Percentiles rank a stretch among this genome's conserved stretches.
Conservation (phyloP, 768 basidiomycete genomes). For the Aureoboletus auriporus region DNA sequence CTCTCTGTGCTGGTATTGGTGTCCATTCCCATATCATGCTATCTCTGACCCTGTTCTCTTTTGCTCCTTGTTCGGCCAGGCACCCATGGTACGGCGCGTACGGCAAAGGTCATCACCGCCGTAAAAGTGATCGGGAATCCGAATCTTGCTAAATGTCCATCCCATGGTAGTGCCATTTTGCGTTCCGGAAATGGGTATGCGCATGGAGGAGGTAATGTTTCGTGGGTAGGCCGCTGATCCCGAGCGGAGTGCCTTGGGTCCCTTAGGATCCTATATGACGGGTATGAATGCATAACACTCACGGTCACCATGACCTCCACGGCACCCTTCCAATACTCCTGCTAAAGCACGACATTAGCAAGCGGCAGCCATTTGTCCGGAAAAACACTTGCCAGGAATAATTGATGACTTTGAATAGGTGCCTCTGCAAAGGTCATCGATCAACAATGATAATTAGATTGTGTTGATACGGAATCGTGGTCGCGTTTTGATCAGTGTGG, state of each 20-base stretch:
- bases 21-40: too few relatives aligned
- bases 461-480: neutral
- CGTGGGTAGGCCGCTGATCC: neutral
- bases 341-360: neutral
- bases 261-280: neutral
- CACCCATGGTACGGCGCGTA: neutral
- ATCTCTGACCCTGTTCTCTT: neutral
- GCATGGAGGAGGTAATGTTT: neutral
- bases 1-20: too few relatives aligned
- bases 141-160: neutral
- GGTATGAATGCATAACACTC: neutral
- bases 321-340: neutral
- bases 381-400: neutral
- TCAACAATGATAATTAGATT: neutral
- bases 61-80: neutral
- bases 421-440: neutral
- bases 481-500: neutral
- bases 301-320: neutral
- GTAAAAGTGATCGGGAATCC: neutral
- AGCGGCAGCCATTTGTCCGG: too few relatives aligned
- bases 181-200: neutral
- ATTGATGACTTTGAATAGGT: neutral
- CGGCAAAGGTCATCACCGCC: neutral
- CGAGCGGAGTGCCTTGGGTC: neutral
- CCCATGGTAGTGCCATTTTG: neutral